A percentile compares a stretch with the other conserved stretches of the same genome.
Evolutionary conservation across 768 basidiomycete species (phyloP).

Genomic region (Amanita jacksonii): DNA sequence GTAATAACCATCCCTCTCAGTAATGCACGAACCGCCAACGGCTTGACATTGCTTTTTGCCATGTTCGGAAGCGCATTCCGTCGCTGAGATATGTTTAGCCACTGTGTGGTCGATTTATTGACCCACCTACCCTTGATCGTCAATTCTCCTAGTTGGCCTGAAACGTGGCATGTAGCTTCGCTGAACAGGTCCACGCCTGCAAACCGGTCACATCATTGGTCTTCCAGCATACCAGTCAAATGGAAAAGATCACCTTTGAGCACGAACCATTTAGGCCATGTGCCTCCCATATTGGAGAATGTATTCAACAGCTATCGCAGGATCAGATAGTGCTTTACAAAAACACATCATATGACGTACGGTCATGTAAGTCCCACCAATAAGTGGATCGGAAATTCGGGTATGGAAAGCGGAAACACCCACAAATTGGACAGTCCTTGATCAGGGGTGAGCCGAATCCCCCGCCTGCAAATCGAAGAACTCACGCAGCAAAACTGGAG

Average conservation of each 20-base stretch:
- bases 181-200: slow-evolving; percentile 83
- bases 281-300: slow-evolving; percentile 93
- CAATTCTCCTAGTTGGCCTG: slow-evolving; percentile 42
- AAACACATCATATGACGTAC: slow-evolving; percentile 33
- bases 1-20: slow-evolving; percentile 89
- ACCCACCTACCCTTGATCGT: slow-evolving; percentile 47
- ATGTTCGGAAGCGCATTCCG: slow-evolving; percentile 88
- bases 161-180: slow-evolving; percentile 72
- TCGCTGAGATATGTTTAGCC: slow-evolving; percentile 31
- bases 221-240: slow-evolving; percentile 1
- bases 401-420: slow-evolving; percentile 99
- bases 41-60: slow-evolving; percentile 74
- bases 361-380: slow-evolving; percentile 99
- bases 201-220: slow-evolving; percentile 8
- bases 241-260: slow-evolving; percentile 56
- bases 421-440: slow-evolving; percentile 95
- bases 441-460: background rate
- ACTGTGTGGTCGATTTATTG: background rate
- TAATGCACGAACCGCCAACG: slow-evolving; percentile 72
- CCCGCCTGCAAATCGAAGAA: background rate
- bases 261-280: slow-evolving; percentile 96
- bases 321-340: slow-evolving; percentile 5
- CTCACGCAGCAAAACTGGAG: slow-evolving; percentile 79
- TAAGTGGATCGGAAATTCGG: slow-evolving; percentile 88
- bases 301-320: slow-evolving; percentile 77